These are phyloP conservation scores for Elongisporangium prolatum DNA, from an alignment of 352 stramenopile genomes.

Conservation along the genomic window DNA sequence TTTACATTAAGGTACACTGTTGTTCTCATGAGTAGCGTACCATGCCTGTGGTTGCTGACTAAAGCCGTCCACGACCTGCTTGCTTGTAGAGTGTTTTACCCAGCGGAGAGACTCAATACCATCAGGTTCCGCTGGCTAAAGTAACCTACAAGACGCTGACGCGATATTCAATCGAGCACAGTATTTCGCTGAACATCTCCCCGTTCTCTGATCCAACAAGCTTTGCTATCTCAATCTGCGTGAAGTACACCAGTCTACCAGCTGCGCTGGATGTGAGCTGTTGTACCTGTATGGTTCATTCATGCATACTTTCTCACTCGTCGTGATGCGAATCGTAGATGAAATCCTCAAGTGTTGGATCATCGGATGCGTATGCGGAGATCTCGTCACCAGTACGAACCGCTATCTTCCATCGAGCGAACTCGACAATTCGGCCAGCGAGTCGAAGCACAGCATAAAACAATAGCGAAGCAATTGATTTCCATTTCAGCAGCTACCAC, in stretches of 20 bases:
- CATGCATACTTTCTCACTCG: no score
- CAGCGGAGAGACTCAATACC: conserved; percentile 29
- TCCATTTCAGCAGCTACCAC: no score
- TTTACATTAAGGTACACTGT: conserved; percentile 32
- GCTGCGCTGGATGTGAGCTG: conserved; percentile 11
- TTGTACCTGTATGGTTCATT: background rate
- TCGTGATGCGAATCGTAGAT: no score
- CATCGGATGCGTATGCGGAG: conserved; percentile 18
- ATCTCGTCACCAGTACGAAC: conserved; percentile 29
- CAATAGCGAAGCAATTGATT: background rate
- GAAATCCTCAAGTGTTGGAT: conserved; percentile 1
- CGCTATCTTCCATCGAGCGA: conserved; percentile 43
- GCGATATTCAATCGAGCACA: conserved; percentile 23
- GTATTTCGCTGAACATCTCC: conserved; percentile 29
- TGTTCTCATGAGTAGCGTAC: no score
- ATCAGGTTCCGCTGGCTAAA: conserved; percentile 23
- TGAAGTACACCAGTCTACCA: conserved; percentile 25
- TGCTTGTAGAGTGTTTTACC: conserved; percentile 26
- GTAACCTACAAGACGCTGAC: conserved; percentile 12
- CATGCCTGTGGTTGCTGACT: no score
- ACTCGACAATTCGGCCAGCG: conserved; percentile 19
- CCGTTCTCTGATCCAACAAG: conserved; percentile 57
- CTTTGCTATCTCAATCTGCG: conserved; percentile 31
- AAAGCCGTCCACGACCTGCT: background rate
- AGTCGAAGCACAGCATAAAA: background rate